Base-by-base conservation (phyloP, 805 yeast genomes). In the Kazachstania viticola region DNA sequence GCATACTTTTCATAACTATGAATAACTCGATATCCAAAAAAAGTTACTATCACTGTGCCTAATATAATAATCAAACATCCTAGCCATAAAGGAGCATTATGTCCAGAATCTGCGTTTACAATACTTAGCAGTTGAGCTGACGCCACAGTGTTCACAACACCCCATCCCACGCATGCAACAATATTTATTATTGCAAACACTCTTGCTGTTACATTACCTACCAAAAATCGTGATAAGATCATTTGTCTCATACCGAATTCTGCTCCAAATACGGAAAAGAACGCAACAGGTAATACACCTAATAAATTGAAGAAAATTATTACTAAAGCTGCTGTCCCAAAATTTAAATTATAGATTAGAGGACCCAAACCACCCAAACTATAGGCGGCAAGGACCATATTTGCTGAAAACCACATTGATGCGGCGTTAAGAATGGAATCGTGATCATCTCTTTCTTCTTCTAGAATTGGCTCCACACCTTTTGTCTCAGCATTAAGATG, bases 141-240 rank as follows among this genome's bases (percentile, higher is more conserved):
- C 19, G 83, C 79, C 73, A 85, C 80, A 38, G 81, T 81, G 58
- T 85, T 87, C 28, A 83, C 88, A 12, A 94, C 82, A 57, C 91
- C 80, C 95, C 95, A 85, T 45, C 96, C 95, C 35, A 85, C 71
- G 69, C 94, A 82, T 18, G 94, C 85, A 43, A 87, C 56, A 48
- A 76, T 71, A 51, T 84, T 84, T 51, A 87, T 65, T 26, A 77
- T 52, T 5, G 93, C 77, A 50, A 83, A 78, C 36, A 85, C 66
- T 54, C 94, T 71, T 61, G 79, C 76, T 30, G 79, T 77, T 17
- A 63, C 50, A 54, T 77, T 74, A 38, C 96, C 96, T 39, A 78
- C 67, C 46, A 84, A 67, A 56, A 67, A 85, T 44, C 87, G 69
- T 13, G 93, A 73, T 33, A 85, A 49, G 25, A 81, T 65, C 81